Evolutionary conservation across 169 alveolate genomes (phyloP), one percentile per base, ranked within the genome.

Genomic region (Plasmodium vivax): DNA sequence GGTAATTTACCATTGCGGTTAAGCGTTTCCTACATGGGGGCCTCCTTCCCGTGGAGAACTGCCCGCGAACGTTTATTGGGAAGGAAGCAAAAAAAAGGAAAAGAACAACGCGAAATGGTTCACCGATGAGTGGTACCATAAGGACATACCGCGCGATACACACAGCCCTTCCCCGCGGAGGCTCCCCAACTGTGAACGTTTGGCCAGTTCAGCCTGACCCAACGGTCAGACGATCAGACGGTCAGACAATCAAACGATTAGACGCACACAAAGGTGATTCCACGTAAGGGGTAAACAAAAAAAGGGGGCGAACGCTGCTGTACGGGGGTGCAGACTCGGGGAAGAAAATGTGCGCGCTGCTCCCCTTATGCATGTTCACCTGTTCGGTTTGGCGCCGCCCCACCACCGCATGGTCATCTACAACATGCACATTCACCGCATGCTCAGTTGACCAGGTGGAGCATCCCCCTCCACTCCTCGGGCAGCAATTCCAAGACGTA

Each of bases 401-500:
- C 27, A 0, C 30, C 41, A 34, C 41, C 41, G 3, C 41, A 34
- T 34, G 3, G n/a, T n/a, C n/a, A n/a, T n/a, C n/a, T n/a, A n/a
- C n/a, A n/a, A n/a, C n/a, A n/a, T n/a, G n/a, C n/a, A n/a, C n/a
- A n/a, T n/a, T n/a, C n/a, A 23, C 12, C 77, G 5, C 32, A 19
- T 68, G 19, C n/a, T 72, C 77, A 91, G 41, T 91, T 91, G 30
- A 91, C 54, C 38, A 91, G 47, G 16, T 58, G 91, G 38, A 91
- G 23, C 27, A 91, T 8, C 2, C 34, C 23, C 75, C 82, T 80
- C 95, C 95, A 91, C 34, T 91, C 95, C 19, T 91, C 92, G 2
- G 95, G 95, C 12, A 91, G 84, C 95, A 91, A 81, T 41, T 71
- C 79, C 58, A 91, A 47, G 12, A 91, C 84, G 34, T 91, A 82